Conservation (phyloP, 2,329 filamentous ascomycete genomes). For the Ophiocordyceps camponoti-floridani region DNA sequence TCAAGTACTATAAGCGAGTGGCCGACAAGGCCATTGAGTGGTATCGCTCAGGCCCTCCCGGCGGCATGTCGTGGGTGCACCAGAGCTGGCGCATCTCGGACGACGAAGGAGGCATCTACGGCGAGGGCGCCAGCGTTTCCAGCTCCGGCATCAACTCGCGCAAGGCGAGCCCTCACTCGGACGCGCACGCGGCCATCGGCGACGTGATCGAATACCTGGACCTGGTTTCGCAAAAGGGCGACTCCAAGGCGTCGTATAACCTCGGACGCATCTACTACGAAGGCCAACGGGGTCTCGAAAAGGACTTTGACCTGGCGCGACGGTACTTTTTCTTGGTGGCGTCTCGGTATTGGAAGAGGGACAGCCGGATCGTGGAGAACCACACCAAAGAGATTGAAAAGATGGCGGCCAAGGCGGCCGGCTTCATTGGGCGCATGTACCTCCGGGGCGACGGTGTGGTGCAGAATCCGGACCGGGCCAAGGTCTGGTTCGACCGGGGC, state of each 20-base stretch:
- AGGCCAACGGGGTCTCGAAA: slow-evolving; percentile 56
- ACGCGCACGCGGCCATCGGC: slow-evolving; percentile 71
- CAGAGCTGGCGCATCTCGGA: slow-evolving; percentile 80
- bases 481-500: slow-evolving; percentile 70
- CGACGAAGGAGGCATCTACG: slow-evolving; percentile 81
- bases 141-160: slow-evolving; percentile 74
- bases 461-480: slow-evolving; percentile 60
- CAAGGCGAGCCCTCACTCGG: slow-evolving; percentile 53
- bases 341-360: slow-evolving; percentile 62
- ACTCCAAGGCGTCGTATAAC: slow-evolving; percentile 73
- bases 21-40: slow-evolving; percentile 85
- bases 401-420: slow-evolving; percentile 65
- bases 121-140: slow-evolving; percentile 79
- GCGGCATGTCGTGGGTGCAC: slow-evolving; percentile 58
- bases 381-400: slow-evolving; percentile 56
- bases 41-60: slow-evolving; percentile 78
- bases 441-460: slow-evolving; percentile 70
- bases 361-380: slow-evolving; percentile 56
- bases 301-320: slow-evolving; percentile 56
- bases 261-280: slow-evolving; percentile 80
- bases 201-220: slow-evolving; percentile 92
- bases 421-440: slow-evolving; percentile 78
- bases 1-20: slow-evolving; percentile 79
- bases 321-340: slow-evolving; percentile 69
- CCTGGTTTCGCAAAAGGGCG: slow-evolving; percentile 75